These are phyloP conservation scores for Nemania diffusa DNA, from an alignment of 2,329 filamentous ascomycete genomes.

Conservation along the genomic window DNA sequence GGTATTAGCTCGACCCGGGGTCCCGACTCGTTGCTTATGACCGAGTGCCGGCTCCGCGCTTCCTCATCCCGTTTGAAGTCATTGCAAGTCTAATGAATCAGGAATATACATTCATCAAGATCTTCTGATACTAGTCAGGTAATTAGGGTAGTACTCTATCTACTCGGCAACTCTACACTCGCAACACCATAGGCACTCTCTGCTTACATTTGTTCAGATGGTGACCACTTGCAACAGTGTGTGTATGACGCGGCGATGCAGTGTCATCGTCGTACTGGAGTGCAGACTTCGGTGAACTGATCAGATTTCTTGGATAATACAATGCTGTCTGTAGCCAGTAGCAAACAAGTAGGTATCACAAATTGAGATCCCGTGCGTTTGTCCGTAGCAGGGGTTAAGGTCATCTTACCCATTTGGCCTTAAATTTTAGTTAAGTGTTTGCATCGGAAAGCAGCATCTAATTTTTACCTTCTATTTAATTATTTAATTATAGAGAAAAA, in stretches of 20 bases:
- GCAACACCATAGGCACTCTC: not conserved
- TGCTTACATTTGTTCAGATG: not conserved
- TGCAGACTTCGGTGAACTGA: not conserved
- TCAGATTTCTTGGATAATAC: not conserved
- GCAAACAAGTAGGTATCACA: not conserved
- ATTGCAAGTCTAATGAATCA: conserved; percentile 23
- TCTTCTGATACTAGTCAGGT: not conserved
- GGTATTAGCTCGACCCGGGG: not conserved
- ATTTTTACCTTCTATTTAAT: not conserved
- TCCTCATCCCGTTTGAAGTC: conserved; percentile 8
- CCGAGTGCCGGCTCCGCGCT: conserved; percentile 15
- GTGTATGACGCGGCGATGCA: not conserved
- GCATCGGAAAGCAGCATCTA: conserved; percentile 14
- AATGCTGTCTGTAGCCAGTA: not conserved
- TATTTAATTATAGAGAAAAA: no score
- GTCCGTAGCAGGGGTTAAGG: not conserved
- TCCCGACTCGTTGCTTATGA: conserved; percentile 3
- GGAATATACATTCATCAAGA: not conserved
- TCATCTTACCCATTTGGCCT: conserved; percentile 3
- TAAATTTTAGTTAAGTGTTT: conserved; percentile 6
- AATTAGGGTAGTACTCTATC: not conserved
- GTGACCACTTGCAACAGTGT: not conserved
- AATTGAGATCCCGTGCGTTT: not conserved
- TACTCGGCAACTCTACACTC: not conserved
- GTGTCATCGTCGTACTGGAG: conserved; percentile 7